Conservation (phyloP, 2,329 filamentous ascomycete species). For the Ophiostoma montium region DNA sequence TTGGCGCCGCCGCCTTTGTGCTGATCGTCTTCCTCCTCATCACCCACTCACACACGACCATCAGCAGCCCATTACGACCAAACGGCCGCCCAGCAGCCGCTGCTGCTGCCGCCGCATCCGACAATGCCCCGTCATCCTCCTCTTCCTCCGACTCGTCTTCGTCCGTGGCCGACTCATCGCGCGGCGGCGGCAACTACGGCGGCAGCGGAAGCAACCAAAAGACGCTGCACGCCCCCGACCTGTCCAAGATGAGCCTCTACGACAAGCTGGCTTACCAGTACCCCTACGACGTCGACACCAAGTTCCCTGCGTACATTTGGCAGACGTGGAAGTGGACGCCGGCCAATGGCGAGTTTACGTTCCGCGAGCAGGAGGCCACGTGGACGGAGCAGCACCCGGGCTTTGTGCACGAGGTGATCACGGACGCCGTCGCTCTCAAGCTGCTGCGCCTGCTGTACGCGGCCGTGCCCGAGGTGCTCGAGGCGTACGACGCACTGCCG, state of each 20-base stretch:
- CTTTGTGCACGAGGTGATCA: conserved; percentile 93
- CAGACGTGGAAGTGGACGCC: conserved; percentile 95
- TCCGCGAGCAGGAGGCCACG: conserved; percentile 72
- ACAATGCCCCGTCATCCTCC: conserved; percentile 17
- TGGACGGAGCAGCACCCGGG: conserved; percentile 80
- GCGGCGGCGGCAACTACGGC: conserved; percentile 12
- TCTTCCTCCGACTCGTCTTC: neutral
- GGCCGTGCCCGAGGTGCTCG: conserved; percentile 61
- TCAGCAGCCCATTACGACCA: conserved; percentile 2
- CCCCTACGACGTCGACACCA: conserved; percentile 74
- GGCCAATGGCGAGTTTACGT: conserved; percentile 60
- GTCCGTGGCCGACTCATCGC: conserved; percentile 7
- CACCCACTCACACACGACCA: conserved; percentile 40
- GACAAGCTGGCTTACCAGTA: conserved; percentile 87
- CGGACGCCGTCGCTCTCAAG: conserved; percentile 72
- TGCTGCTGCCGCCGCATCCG: conserved; percentile 14
- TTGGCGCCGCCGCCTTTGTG: conserved; percentile 56
- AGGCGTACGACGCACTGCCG: conserved; percentile 61
- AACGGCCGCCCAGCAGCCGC: conserved; percentile 3
- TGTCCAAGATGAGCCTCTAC: conserved; percentile 55
- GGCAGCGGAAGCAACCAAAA: conserved; percentile 34
- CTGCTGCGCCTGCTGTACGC: conserved; percentile 79
- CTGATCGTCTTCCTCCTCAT: conserved; percentile 57
- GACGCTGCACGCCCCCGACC: conserved; percentile 49
- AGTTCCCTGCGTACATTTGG: conserved; percentile 97